Conservation (phyloP, 2,329 filamentous ascomycete species). For the Pseudocercospora cruenta region DNA sequence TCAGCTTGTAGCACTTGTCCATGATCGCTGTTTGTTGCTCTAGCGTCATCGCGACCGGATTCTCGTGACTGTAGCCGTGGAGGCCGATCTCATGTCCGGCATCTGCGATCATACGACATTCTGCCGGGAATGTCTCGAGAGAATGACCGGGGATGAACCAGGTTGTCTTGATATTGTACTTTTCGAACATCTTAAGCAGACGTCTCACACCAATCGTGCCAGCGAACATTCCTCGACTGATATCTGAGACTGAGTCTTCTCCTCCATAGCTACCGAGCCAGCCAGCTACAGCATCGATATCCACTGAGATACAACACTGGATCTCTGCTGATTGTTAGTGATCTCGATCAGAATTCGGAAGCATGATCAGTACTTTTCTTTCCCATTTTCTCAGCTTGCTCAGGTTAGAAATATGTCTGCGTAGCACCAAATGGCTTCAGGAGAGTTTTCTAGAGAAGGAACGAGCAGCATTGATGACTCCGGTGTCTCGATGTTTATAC, state of each 20-base stretch:
- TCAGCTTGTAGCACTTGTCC: constrained; percentile 71
- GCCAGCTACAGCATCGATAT: constrained; percentile 75
- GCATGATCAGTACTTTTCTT: constrained; percentile 11
- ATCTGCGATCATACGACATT: constrained; percentile 64
- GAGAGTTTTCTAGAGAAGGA: not conserved
- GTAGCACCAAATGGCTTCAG: not conserved
- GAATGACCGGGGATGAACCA: constrained; percentile 69
- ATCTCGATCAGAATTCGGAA: not conserved
- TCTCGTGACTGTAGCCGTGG: constrained; percentile 76
- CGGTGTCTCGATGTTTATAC: constrained; percentile 1
- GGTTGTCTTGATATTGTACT: constrained; percentile 71
- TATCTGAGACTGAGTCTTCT: constrained; percentile 72
- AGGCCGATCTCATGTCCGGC: constrained; percentile 68
- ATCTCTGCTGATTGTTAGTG: constrained; percentile 29
- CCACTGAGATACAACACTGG: constrained; percentile 53
- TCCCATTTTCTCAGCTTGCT: constrained; percentile 3
- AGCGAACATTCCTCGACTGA: constrained; percentile 65
- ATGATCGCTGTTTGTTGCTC: constrained; percentile 77
- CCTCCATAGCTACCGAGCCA: constrained; percentile 78
- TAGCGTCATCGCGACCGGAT: constrained; percentile 70
- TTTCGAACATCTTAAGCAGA: constrained; percentile 71
- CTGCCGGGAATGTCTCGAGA: constrained; percentile 68
- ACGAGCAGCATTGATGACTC: not conserved
- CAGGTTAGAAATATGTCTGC: not conserved
- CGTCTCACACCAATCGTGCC: constrained; percentile 68